Percentiles rank a stretch among this genome's conserved stretches.
phyloP scores from a whole-genome alignment of 2,329 filamentous ascomycete genomes.

The Cladophialophora yegresii region DNA sequence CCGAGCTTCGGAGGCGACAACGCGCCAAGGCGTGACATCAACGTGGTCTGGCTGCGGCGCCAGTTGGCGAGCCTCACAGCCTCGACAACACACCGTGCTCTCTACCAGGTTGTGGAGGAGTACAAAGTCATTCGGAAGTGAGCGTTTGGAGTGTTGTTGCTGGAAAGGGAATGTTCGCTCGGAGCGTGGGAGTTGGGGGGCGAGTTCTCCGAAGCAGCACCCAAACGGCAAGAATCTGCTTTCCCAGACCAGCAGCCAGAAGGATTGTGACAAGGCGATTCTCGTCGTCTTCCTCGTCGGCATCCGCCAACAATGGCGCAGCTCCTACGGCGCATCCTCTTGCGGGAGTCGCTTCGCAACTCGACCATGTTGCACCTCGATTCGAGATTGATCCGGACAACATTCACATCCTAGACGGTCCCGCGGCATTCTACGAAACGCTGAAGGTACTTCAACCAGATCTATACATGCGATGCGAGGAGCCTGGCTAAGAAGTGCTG shows the following conservation, averaged over 20 bases:
- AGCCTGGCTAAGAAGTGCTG: slow-evolving; percentile 30
- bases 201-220: slow-evolving; percentile 32
- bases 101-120: slow-evolving; percentile 6
- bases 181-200: slow-evolving; percentile 27
- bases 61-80: neutral
- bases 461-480: slow-evolving; percentile 5
- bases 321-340: slow-evolving; percentile 54
- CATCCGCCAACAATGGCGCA: slow-evolving; percentile 22
- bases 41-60: neutral
- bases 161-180: slow-evolving; percentile 31
- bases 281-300: slow-evolving; percentile 25
- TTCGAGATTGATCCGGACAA: slow-evolving; percentile 82
- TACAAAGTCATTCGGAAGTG: neutral
- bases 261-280: slow-evolving; percentile 26
- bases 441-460: slow-evolving; percentile 66
- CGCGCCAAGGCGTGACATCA: slow-evolving; percentile 12
- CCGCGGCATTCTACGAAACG: slow-evolving; percentile 85
- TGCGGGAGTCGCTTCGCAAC: slow-evolving; percentile 66
- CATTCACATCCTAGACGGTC: slow-evolving; percentile 75
- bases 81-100: neutral
- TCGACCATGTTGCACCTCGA: slow-evolving; percentile 86
- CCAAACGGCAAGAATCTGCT: slow-evolving; percentile 12
- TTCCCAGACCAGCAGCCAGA: slow-evolving; percentile 11
- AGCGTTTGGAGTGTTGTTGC: neutral
- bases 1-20: neutral